Evolutionary conservation across 176 grass and related monocot genomes (phyloP).

Genomic region (Aegilops tauschii): DNA sequence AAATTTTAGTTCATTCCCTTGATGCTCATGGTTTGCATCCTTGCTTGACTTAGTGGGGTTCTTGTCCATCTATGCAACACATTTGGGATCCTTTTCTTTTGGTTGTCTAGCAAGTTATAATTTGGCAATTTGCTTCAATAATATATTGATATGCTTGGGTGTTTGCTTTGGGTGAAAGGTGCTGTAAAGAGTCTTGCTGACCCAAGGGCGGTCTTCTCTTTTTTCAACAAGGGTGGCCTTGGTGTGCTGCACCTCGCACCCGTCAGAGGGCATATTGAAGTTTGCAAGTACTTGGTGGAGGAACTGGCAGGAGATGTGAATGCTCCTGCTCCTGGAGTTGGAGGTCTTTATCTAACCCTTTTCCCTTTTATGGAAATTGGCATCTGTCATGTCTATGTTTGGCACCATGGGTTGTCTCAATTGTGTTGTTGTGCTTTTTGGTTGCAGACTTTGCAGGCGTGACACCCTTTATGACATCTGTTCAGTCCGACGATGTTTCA

Average conservation of each 20-base stretch:
- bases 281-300: slow-evolving; percentile 28
- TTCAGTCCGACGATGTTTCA: no score
- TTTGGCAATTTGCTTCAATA: not conserved
- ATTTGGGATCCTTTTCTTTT: not conserved
- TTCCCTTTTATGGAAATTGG: no score
- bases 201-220: not conserved
- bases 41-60: not conserved
- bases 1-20: no score
- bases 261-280: slow-evolving; percentile 9
- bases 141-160: not conserved
- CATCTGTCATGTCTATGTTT: no score
- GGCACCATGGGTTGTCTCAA: no score
- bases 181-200: not conserved
- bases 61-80: not conserved
- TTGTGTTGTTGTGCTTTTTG: no score
- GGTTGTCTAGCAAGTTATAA: not conserved
- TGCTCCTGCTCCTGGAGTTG: no score
- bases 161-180: not conserved
- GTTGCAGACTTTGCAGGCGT: no score
- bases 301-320: no score
- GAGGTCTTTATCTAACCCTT: no score
- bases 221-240: not conserved
- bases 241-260: not conserved
- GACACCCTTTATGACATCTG: no score
- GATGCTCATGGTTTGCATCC: no score